Evolutionary conservation across 179 eudicot species (phyloP).

Genomic region (Pouteria campechiana): DNA sequence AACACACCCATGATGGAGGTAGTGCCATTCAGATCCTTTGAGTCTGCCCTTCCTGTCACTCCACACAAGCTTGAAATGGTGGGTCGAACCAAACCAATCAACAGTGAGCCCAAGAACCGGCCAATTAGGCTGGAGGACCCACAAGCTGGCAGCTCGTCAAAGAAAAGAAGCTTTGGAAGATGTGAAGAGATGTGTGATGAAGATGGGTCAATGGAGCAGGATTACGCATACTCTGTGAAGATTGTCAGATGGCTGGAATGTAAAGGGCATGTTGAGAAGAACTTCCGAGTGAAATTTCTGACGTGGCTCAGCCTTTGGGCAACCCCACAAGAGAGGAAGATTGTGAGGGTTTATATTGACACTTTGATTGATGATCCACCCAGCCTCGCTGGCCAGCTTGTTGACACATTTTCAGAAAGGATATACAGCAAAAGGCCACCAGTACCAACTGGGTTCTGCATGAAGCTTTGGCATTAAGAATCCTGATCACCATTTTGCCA

Average conservation of each 20-base stretch:
- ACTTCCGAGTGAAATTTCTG: constrained; percentile 67
- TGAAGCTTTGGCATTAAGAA: constrained; percentile 73
- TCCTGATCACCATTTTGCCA: too few species aligned
- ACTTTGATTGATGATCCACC: constrained; percentile 60
- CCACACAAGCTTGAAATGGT: constrained; percentile 21
- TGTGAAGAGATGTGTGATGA: constrained; percentile 24
- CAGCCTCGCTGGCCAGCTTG: constrained; percentile 71
- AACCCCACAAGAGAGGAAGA: constrained; percentile 51
- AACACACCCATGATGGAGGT: constrained; percentile 9
- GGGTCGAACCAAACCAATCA: neutral
- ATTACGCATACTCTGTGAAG: constrained; percentile 63
- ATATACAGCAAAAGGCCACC: constrained; percentile 44
- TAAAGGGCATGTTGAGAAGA: constrained; percentile 56
- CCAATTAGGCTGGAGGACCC: constrained; percentile 6
- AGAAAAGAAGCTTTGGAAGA: constrained; percentile 28
- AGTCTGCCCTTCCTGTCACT: constrained; percentile 21
- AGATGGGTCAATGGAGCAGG: constrained; percentile 16
- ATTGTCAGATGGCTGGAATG: constrained; percentile 74
- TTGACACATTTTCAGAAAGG: constrained; percentile 62
- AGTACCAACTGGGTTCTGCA: constrained; percentile 53
- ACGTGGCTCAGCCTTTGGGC: constrained; percentile 95
- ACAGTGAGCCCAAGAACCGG: neutral
- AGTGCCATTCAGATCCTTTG: constrained; percentile 2
- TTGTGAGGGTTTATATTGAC: constrained; percentile 73
- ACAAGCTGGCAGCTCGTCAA: constrained; percentile 31